Base-by-base conservation (phyloP, 2,329 filamentous ascomycete genomes). In the Triangularia setosa region DNA sequence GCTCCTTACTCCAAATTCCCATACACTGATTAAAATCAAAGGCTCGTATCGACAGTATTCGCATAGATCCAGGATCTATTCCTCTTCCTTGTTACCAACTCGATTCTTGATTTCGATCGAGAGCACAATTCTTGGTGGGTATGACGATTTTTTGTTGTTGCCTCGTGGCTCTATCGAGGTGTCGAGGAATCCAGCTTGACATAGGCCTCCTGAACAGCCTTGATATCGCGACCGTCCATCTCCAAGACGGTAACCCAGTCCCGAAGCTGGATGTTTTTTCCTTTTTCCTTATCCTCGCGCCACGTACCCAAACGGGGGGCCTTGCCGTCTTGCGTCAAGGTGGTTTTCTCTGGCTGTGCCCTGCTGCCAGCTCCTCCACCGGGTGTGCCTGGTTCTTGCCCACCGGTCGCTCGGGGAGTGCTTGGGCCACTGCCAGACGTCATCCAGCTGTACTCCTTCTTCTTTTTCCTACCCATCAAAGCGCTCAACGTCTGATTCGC, bases 401-500 rank as follows among this genome's bases (percentile, higher is more conserved):
- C 18, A 9, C 24, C 8, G 23, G 21, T 55, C 2, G 61, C 63
- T 27, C 76, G 78, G 4, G 82, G 85, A 25, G 81, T 87, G 72
- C 78, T 84, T 35, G 80, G 73, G 58, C 86, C 84, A 71, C 84
- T 83, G 56, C 77, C 79, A 5, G 77, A 79, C 7, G 82, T 81
- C 88, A 93, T 89, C 90, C 90, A 93, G 30, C 86, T 85, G 73
- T 93, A 93, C 69, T 88, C 88, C 74, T 90, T 90, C 59, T 80
- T 84, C 75, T 86, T 86, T 75, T 87, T 87, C 69, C 79, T 77
- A 63, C 90, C 89, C 53, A 93, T 83, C 1, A 84, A 91, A 0
- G 93, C 96, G 64, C 87, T 83, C 1, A 84, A 91, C 0, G 93
- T 97, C 62, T 87, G 83, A 74, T 97, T 97, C 25, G 94, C 92